Base-by-base conservation (phyloP, 441 rosid genomes). In the Populus hybrid region DNA sequence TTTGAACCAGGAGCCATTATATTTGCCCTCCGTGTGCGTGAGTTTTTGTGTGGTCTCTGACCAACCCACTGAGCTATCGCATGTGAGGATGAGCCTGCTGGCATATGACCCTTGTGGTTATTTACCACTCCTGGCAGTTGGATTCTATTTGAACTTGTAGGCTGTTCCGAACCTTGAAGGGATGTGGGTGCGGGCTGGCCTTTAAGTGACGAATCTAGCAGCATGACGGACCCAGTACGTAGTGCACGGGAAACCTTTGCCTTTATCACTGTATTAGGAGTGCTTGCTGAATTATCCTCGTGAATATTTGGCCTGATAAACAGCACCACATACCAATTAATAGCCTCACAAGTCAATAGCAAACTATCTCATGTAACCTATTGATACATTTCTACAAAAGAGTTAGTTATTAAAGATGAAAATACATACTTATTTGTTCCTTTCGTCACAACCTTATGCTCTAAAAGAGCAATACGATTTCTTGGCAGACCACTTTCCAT, bases 21-120 rank as follows among this genome's bases (percentile, higher is more conserved):
- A 86, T 89, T 96, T 71, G 97, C 83, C 84, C 99, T 91, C 85
- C 96, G 87, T 67, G 93, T 87, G 57, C 98, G 97, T 30, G 93
- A 89, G 78, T 84, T 94, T 78, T 96, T 96, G 78, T 89, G 92
- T 26, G 91, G 95, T 81, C 98, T 94, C 88, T 93, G 99, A 82
- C 96, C 94, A 80, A 81, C 98, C 98, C 99, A 96, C 70, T 94
- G 96, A 73, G 97, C 92, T 90, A 93, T 93, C 36, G 97, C 82
- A 79, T 81, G 92, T 66, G 92, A 89, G 84, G 98, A 83, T 67
- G 99, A 91, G 76, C 88, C 91, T 72, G 91, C 74, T 79, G 90
- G 74, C 63, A 82, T 75, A 69, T 82, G 82, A 83, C 85, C 87
- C 78, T 81, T 90, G 80, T 86, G 80, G 85, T 82, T 82, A 85